Evolutionary conservation across 495 filamentous ascomycete species (phyloP).

Genomic region (Barbatosphaeria neglecta): DNA sequence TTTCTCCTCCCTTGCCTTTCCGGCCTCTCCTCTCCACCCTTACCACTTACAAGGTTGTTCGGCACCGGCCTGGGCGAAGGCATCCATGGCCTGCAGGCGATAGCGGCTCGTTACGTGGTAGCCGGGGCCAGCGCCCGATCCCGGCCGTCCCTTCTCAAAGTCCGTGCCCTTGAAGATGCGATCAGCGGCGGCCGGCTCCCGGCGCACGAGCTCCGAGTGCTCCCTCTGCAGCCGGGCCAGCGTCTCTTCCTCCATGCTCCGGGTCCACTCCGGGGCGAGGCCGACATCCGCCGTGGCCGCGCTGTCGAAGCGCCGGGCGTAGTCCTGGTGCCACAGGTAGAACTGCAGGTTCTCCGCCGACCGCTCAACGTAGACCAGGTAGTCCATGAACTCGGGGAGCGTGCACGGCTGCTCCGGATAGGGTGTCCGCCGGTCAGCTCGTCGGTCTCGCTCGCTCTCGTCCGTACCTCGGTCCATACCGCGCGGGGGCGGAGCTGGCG

Average conservation of each 20-base stretch:
- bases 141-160: conserved; percentile 34
- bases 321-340: conserved; percentile 63
- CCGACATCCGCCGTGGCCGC: conserved; percentile 38
- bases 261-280: conserved; percentile 53
- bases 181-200: conserved; percentile 5
- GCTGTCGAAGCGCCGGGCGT: conserved; percentile 45
- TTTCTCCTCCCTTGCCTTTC: too few relatives aligned
- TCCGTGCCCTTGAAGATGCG: conserved; percentile 47
- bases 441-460: too few relatives aligned
- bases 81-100: conserved; percentile 20
- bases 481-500: too few relatives aligned
- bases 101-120: conserved; percentile 9
- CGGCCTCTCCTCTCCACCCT: too few relatives aligned
- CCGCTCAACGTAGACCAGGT: conserved; percentile 62
- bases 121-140: conserved; percentile 6
- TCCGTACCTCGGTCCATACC: too few relatives aligned
- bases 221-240: conserved; percentile 25
- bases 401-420: conserved; percentile 54
- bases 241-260: conserved; percentile 38
- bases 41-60: conserved; percentile 31
- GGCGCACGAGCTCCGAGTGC: conserved; percentile 20
- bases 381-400: conserved; percentile 69
- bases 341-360: conserved; percentile 72
- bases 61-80: conserved; percentile 30
- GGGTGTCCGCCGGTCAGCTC: conserved; percentile 1